Evolutionary conservation across 2,329 filamentous ascomycete genomes (phyloP).

Genomic region (Venturia asperata): DNA sequence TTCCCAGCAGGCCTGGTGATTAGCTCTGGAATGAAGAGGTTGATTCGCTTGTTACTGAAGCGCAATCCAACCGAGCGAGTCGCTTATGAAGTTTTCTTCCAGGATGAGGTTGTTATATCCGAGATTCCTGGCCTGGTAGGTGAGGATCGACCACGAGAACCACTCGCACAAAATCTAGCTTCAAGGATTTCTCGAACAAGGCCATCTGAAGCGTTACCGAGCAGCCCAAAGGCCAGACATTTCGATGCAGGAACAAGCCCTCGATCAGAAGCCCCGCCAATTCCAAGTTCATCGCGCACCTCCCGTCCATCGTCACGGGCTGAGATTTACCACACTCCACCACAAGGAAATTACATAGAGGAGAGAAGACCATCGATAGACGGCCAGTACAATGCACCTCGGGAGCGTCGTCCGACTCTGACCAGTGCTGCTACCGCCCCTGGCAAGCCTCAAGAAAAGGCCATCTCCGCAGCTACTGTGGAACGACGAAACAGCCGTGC

Average conservation of each 20-base stretch:
- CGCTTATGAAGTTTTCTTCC: slow-evolving; percentile 80
- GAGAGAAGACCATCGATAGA: slow-evolving; percentile 26
- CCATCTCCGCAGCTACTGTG: slow-evolving; percentile 35
- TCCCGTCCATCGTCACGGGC: slow-evolving; percentile 12
- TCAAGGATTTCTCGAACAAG: slow-evolving; percentile 16
- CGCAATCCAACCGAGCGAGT: slow-evolving; percentile 78
- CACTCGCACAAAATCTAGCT: slow-evolving; percentile 16
- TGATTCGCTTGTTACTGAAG: slow-evolving; percentile 77
- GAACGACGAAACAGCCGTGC: slow-evolving; percentile 57
- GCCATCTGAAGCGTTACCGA: slow-evolving; percentile 12
- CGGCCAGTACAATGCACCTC: slow-evolving; percentile 31
- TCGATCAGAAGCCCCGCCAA: not conserved
- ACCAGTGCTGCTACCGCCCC: slow-evolving; percentile 41
- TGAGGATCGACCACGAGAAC: slow-evolving; percentile 49
- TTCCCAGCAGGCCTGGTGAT: slow-evolving; percentile 69
- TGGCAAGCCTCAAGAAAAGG: slow-evolving; percentile 25
- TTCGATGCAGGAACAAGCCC: not conserved
- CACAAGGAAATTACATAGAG: not conserved
- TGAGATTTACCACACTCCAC: not conserved
- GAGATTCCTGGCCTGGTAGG: slow-evolving; percentile 75
- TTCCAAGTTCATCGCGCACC: not conserved
- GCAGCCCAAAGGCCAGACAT: slow-evolving; percentile 6
- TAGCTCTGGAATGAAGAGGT: slow-evolving; percentile 67
- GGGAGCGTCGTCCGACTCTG: slow-evolving; percentile 39
- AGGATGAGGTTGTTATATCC: slow-evolving; percentile 61